Conservation (phyloP, 306 rosid species). For the Mimosa bimucronata region DNA sequence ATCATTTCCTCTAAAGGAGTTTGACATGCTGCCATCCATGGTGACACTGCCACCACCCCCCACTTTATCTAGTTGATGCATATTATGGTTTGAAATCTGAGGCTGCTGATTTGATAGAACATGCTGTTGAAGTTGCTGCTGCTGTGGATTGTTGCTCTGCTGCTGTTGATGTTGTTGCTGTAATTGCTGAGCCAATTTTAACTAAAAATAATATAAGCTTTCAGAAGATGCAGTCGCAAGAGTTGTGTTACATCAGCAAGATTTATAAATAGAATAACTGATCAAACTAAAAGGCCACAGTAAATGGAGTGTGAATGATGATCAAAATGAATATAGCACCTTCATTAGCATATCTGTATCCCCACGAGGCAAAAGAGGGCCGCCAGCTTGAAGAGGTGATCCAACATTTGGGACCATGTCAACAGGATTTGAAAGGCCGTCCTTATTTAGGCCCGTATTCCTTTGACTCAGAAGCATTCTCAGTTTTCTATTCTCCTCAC, state of each 20-base stretch:
- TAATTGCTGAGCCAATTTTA: constrained; percentile 73
- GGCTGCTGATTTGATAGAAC: constrained; percentile 87
- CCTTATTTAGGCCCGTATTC: constrained; percentile 65
- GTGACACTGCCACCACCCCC: constrained; percentile 76
- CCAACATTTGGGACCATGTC: constrained; percentile 83
- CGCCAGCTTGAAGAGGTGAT: constrained; percentile 84
- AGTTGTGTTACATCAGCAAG: constrained; percentile 1
- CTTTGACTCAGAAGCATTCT: constrained; percentile 79
- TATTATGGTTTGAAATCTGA: constrained; percentile 73
- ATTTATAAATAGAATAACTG: constrained; percentile 12
- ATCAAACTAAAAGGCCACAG: constrained; percentile 27
- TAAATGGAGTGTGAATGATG: constrained; percentile 28
- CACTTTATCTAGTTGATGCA: constrained; percentile 89
- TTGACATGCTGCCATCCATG: constrained; percentile 88
- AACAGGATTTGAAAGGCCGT: constrained; percentile 77
- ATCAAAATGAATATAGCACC: constrained; percentile 53
- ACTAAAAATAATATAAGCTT: constrained; percentile 48
- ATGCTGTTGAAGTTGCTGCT: constrained; percentile 83
- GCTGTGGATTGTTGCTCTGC: constrained; percentile 72
- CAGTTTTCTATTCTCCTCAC: constrained; percentile 77
- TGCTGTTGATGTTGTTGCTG: constrained; percentile 72
- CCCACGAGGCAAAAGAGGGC: constrained; percentile 72
- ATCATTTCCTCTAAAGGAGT: constrained; percentile 93
- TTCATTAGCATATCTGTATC: constrained; percentile 79
- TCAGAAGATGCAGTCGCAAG: constrained; percentile 36